Percentiles rank a stretch among this genome's conserved stretches.
Conservation (phyloP, 1,284 basidiomycete genomes). For the Trichosporon sp. region DNA sequence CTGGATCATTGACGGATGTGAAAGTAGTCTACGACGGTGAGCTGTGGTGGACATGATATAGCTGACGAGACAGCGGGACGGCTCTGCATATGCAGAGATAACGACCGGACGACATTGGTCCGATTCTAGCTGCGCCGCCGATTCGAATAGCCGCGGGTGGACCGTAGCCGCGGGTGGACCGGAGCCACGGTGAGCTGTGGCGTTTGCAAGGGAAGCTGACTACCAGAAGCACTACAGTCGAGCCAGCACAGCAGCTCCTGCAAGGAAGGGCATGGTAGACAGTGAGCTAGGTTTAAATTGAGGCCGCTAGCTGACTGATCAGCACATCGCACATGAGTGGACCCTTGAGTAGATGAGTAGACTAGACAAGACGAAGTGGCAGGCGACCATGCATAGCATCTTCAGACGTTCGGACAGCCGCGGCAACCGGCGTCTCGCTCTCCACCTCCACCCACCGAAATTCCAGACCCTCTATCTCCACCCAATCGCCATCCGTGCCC, state of each 20-base stretch:
- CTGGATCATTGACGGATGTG: background rate
- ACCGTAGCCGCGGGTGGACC: too few relatives aligned
- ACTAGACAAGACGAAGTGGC: too few relatives aligned
- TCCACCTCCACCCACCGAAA: background rate
- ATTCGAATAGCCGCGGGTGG: too few relatives aligned
- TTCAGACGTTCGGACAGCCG: too few relatives aligned
- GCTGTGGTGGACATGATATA: background rate
- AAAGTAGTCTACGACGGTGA: conserved; percentile 12
- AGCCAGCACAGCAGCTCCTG: too few relatives aligned
- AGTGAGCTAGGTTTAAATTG: too few relatives aligned
- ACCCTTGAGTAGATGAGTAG: too few relatives aligned
- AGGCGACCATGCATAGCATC: background rate
- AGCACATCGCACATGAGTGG: background rate
- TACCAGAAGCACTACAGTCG: too few relatives aligned
- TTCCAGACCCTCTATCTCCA: background rate
- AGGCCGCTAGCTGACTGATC: background rate
- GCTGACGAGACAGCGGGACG: background rate
- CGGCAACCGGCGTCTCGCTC: background rate
- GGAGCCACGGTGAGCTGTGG: too few relatives aligned
- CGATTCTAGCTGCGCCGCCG: background rate
- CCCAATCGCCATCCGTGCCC: background rate
- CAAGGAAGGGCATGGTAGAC: too few relatives aligned
- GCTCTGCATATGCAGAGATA: conserved; percentile 4
- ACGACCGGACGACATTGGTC: conserved; percentile 2
- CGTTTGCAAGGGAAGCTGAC: too few relatives aligned